phyloP scores from a whole-genome alignment of 164 flowering plant species.

The Amborella trichopoda region DNA sequence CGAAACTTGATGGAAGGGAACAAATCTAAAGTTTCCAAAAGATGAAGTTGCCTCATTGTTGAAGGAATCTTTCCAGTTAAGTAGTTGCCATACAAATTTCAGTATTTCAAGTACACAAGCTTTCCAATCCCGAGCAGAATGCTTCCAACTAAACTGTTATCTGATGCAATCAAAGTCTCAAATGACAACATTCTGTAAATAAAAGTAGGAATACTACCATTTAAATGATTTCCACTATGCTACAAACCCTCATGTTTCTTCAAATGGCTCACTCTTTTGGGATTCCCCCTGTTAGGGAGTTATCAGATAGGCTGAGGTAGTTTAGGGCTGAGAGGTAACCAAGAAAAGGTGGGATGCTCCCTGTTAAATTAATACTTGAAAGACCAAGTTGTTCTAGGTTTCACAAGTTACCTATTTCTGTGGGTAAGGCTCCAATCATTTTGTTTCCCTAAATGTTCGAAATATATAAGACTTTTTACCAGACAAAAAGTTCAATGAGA shows the following conservation, averaged over 20 bases:
- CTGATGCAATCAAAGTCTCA: background rate
- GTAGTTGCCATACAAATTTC: conserved; percentile 4
- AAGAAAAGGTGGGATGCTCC: conserved; percentile 14
- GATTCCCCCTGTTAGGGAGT: background rate
- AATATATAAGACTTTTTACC: conserved; percentile 8
- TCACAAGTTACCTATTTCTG: background rate
- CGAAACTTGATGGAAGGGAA: conserved; percentile 20
- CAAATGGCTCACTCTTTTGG: background rate
- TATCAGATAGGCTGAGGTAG: background rate
- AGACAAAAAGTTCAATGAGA: conserved; percentile 7
- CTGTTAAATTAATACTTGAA: conserved; percentile 4
- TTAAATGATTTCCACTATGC: background rate
- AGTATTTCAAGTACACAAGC: conserved; percentile 8
- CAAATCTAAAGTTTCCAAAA: conserved; percentile 10
- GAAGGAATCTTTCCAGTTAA: background rate
- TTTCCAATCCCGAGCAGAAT: conserved; percentile 17
- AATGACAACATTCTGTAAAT: background rate
- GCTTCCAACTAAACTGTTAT: conserved; percentile 2
- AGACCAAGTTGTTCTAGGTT: conserved; percentile 1
- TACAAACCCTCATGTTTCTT: background rate
- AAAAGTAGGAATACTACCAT: conserved; percentile 1
- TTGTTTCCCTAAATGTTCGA: conserved; percentile 6
- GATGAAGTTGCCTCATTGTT: conserved; percentile 13
- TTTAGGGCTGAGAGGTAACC: conserved; percentile 5
- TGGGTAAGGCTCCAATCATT: background rate